Base-by-base conservation (phyloP, 1,284 basidiomycete genomes). In the Sporisorium scitamineum region DNA sequence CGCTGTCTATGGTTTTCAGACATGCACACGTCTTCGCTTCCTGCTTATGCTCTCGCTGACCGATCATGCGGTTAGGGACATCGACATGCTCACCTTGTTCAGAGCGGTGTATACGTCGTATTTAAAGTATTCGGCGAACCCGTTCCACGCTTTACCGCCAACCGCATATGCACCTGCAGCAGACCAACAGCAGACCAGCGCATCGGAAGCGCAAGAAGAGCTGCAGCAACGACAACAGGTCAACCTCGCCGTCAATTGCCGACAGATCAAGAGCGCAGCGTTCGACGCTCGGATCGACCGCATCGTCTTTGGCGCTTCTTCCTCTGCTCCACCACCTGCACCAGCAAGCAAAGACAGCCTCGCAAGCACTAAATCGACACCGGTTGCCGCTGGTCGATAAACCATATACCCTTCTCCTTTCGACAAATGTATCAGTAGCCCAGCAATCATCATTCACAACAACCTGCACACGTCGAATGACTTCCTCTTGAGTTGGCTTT, bases 51-150 rank as follows among this genome's bases (percentile, higher is more conserved):
- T 86, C 31, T 78, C 79, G 4, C 57, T 86, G 24, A 79, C 79
- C 0, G 85, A 86, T 52, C 80, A 81, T 14, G 75, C 83, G 22
- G 79, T 86, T 34, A 79, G 82, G 16, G 85, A 86, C 47, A 66
- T 83, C 32, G 85, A 86, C 59, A 79, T 86, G 65, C 80, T 85
- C 54, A 85, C 81, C 79, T 75, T 86, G 73, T 86, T 86, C 64
- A 77, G 80, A 14, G 85, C 85, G 10, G 72, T 86, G 13, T 81
- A 86, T 60, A 85, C 85, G 37, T 69, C 82, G 32, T 86, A 85
- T 71, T 71, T 85, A 54, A 63, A 75, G 31, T 80, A 85, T 61
- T 71, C 84, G 52, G 82, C 80, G n/a, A 85, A 86, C 55, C 85
- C 85, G 5, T 86, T 86, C 72, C 77, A 76, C 29, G 20, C 56